Conservation (phyloP, 2,329 filamentous ascomycete species). For the Xylaria arbuscula region DNA sequence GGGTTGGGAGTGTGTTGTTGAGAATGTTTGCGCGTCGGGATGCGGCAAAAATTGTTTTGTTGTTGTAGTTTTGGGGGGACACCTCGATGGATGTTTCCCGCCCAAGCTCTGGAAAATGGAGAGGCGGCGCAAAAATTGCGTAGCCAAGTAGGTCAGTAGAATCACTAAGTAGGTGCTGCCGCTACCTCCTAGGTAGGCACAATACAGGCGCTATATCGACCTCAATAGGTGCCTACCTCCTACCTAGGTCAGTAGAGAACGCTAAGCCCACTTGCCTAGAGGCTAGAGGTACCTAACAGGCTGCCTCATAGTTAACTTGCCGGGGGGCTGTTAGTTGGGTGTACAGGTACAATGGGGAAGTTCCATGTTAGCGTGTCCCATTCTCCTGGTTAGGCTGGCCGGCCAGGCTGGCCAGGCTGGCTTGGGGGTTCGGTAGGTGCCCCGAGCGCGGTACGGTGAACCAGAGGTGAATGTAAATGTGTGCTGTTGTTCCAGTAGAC, state of each 20-base stretch:
- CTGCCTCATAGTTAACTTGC: neutral
- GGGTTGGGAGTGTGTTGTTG: slow-evolving; percentile 25
- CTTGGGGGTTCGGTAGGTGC: neutral
- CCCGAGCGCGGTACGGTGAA: slow-evolving; percentile 11
- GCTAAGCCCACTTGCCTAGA: neutral
- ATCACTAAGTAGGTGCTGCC: neutral
- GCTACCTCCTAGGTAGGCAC: no score
- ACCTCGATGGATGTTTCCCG: slow-evolving; percentile 36
- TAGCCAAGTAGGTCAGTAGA: neutral
- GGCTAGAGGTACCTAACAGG: neutral
- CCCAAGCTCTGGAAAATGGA: slow-evolving; percentile 42
- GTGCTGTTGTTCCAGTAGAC: neutral
- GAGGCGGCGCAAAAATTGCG: slow-evolving; percentile 45
- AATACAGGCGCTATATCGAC: neutral
- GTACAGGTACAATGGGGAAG: slow-evolving; percentile 28
- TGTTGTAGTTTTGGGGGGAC: slow-evolving; percentile 45
- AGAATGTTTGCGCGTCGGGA: slow-evolving; percentile 46
- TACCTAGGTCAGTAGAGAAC: neutral
- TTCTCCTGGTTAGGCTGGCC: neutral
- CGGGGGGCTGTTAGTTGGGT: slow-evolving; percentile 9
- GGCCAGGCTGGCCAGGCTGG: neutral
- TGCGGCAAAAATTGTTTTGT: slow-evolving; percentile 48
- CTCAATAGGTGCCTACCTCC: no score
- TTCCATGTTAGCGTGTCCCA: slow-evolving; percentile 25
- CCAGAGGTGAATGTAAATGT: neutral